Base-by-base conservation (phyloP, 306 rosid genomes). In the Cucurbita maxima region DNA sequence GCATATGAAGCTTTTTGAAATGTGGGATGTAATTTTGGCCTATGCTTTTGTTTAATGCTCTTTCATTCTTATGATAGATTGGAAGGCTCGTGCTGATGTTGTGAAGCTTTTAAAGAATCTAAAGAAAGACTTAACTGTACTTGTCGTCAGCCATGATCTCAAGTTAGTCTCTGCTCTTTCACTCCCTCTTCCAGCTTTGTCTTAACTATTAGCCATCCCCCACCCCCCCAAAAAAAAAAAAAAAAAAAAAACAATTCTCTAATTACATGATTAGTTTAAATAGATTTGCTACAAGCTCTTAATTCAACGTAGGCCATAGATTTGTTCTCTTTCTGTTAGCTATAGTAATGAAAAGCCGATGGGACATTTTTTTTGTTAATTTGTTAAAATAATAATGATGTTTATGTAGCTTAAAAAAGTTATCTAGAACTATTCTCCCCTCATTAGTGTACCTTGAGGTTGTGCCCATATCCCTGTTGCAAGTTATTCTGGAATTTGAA, bases 21-120 rank as follows among this genome's bases (percentile, higher is more conserved):
- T 44, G 71, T 20, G 43, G 34, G 52, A 64, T 64, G 36, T 18
- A 67, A 67, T 50, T 22, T 45, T 20, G 72, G 18, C 72, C 30
- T 43, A 43, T 47, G 73, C 56, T 44, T 68, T 20, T 68, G 41
- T 78, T 7, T 79, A 34, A 71, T 77, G 70, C 22, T 61, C 52
- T 10, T 54, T 41, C 15, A 43, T 20, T 82, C 68, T 47, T 79
- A 45, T 68, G 56, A 25, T 82, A 93, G 98, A 90, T 88, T 93
- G 97, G 98, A 90, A 88, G 81, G 97, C 97, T 61, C 96, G 92
- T 20, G 87, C 87, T 4, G 97, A 90, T 81, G 87, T 90, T 77
- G 96, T 90, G 82, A 90, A 88, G 86, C 97, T 93, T 79, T 83
- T 93, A 66, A 82, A 82, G 90, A 84, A 84, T 83, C 88, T 93